phyloP scores from a whole-genome alignment of 805 yeast genomes.

The Scheffersomyces stipitis region DNA sequence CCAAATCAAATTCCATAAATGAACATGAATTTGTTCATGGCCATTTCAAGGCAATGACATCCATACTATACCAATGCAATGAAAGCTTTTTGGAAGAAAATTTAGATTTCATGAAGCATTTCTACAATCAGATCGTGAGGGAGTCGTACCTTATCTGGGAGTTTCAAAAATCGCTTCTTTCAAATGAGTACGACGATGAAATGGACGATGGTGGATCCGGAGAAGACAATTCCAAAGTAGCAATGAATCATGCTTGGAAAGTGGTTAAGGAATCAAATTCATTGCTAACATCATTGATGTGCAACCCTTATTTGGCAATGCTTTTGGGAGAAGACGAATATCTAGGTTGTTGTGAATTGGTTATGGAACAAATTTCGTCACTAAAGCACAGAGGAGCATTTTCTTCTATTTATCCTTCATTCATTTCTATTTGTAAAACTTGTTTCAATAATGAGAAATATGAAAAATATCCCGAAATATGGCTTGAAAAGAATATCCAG shows the following conservation, averaged over 20 bases:
- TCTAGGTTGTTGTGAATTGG: slow-evolving; percentile 48
- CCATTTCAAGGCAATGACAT: slow-evolving; percentile 56
- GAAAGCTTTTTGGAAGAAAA: not conserved
- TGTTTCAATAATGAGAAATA: slow-evolving; percentile 39
- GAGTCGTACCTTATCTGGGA: slow-evolving; percentile 38
- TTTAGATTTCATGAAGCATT: too few species aligned
- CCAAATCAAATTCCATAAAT: not conserved
- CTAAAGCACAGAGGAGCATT: slow-evolving; percentile 92
- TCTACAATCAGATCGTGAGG: not conserved
- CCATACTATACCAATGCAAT: slow-evolving; percentile 29
- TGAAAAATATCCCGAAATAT: slow-evolving; percentile 44
- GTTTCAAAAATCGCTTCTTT: slow-evolving; percentile 46
- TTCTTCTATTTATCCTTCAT: slow-evolving; percentile 82
- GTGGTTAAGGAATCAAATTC: slow-evolving; percentile 72
- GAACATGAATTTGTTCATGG: slow-evolving; percentile 54
- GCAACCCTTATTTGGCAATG: too few species aligned
- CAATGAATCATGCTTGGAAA: slow-evolving; percentile 77
- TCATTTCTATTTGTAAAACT: slow-evolving; percentile 61
- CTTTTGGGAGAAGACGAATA: slow-evolving; percentile 22
- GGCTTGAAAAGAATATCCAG: slow-evolving; percentile 60
- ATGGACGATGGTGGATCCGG: slow-evolving; percentile 18
- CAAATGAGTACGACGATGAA: slow-evolving; percentile 44
- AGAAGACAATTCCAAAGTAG: slow-evolving; percentile 40
- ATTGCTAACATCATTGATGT: slow-evolving; percentile 52
- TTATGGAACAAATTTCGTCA: slow-evolving; percentile 65